Base-by-base conservation (phyloP, 1,139 yeast genomes). In the Trichomonascaceae sp. region DNA sequence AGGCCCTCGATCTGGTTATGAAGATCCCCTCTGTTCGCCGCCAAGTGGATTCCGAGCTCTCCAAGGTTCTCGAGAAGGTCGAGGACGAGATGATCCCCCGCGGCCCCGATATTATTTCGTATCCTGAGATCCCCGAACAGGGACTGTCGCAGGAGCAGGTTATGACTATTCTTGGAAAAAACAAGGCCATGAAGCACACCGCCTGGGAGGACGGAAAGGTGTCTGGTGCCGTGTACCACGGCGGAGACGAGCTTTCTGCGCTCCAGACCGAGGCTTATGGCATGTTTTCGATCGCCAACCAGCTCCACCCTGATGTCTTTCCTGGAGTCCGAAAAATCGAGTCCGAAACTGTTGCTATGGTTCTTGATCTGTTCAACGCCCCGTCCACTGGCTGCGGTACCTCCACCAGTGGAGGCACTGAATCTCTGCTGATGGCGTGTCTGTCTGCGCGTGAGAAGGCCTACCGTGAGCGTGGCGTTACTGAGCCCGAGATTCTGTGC, bases 291-390 rank as follows among this genome's bases (percentile, higher is more conserved):
- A 85, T 87, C 17, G 85, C 96, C 3, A 89, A 89, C 57, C 98
- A 89, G 56, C 64, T 89, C 37, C 98, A 89, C 51, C 98, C 98
- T 0, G 97, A 89, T 57, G 93, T 85, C 5, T 89, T 89, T 52
- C 98, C 98, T 0, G 97, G 93, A 2, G 82, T 89, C 4, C 72
- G 98, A 28, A 85, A 87, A 55, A 87, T 89, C 95, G 98, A 89
- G 51, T 68, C 95, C 2, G 97, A 89, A 52, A 82, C 87, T 4
- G 97, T 89, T 3, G 65, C 92, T 1, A 89, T 89, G 97, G 92
- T 81, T 5, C 63, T 89, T 43, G 69, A 67, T 16, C 51, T 85
- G 46, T 89, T 79, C 61, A 69, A 87, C 56, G 93, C 93, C 2
- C 77, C 79, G 1, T 54, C 55, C 16, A 52, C 67, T 0, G 84